Conservation (phyloP, 2,329 filamentous ascomycete genomes). For the Raffaelea albimanens region DNA sequence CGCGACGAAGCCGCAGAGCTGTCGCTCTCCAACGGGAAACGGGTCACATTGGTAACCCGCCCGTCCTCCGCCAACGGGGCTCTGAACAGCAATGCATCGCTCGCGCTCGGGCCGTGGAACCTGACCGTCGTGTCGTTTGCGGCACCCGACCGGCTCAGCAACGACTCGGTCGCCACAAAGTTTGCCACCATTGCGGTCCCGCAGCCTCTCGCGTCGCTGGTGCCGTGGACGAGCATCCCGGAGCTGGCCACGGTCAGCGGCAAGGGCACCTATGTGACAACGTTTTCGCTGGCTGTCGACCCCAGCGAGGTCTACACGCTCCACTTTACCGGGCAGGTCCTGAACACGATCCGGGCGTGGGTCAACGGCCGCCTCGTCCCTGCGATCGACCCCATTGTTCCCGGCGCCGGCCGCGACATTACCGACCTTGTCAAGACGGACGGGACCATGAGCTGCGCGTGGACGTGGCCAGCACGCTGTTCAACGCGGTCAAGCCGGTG, state of each 20-base stretch:
- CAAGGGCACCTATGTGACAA: conserved; percentile 9
- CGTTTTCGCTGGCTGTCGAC: background rate
- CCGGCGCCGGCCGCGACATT: conserved; percentile 4
- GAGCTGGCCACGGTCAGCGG: conserved; percentile 6
- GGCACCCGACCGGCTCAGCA: conserved; percentile 2
- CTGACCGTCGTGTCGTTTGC: conserved; percentile 4
- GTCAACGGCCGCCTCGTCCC: conserved; percentile 8
- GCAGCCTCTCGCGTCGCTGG: conserved; percentile 4
- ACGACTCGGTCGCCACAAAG: conserved; percentile 6
- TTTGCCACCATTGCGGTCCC: conserved; percentile 3
- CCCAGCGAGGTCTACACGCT: conserved; percentile 7
- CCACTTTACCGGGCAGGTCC: conserved; percentile 4
- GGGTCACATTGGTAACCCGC: background rate
- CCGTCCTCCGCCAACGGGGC: too few species aligned
- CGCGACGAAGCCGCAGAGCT: conserved; percentile 3
- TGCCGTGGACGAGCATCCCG: conserved; percentile 6
- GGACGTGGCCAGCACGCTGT: conserved; percentile 10
- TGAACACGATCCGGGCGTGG: conserved; percentile 7
- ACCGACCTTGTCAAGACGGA: background rate
- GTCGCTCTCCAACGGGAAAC: conserved; percentile 2
- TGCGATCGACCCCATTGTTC: conserved; percentile 7
- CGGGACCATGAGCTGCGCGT: conserved; percentile 7
- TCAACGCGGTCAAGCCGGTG: conserved; percentile 8
- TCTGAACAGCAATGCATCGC: too few species aligned
- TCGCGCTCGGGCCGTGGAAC: conserved; percentile 1